Conservation (phyloP, 768 basidiomycete species). For the Flagelloscypha sp. region DNA sequence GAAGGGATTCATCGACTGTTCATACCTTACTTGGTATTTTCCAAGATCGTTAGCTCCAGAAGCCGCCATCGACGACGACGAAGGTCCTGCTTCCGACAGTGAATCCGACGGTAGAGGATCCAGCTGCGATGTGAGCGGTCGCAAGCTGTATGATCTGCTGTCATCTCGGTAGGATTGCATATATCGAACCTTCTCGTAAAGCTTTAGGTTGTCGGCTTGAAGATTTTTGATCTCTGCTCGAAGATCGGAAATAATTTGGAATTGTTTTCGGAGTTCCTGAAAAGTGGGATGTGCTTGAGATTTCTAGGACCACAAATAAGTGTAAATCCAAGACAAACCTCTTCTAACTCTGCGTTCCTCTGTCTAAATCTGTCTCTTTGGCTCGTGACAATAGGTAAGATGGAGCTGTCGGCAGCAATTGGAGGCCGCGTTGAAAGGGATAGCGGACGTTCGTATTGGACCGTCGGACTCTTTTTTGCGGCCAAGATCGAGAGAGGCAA, state of each 20-base stretch:
- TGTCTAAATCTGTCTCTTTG: conserved; percentile 97
- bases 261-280: conserved; percentile 92
- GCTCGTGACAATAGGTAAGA: conserved; percentile 96
- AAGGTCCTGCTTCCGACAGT: no score
- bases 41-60: conserved; percentile 63
- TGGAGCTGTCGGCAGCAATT: conserved; percentile 85
- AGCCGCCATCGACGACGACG: conserved; percentile 20
- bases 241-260: conserved; percentile 90
- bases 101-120: conserved; percentile 51
- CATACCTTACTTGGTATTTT: conserved; percentile 86
- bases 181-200: conserved; percentile 98
- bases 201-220: conserved; percentile 91
- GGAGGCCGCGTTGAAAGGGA: conserved; percentile 64
- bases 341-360: conserved; percentile 94
- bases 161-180: conserved; percentile 95
- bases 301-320: conserved; percentile 1
- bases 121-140: conserved; percentile 53
- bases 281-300: neutral
- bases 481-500: conserved; percentile 70
- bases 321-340: conserved; percentile 36
- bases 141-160: conserved; percentile 31
- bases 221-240: conserved; percentile 85
- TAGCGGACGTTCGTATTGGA: conserved; percentile 48
- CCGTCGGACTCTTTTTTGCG: conserved; percentile 36
- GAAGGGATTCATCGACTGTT: conserved; percentile 97